phyloP scores from a whole-genome alignment of 768 basidiomycete species.

The Dacryopinax spathularia region DNA sequence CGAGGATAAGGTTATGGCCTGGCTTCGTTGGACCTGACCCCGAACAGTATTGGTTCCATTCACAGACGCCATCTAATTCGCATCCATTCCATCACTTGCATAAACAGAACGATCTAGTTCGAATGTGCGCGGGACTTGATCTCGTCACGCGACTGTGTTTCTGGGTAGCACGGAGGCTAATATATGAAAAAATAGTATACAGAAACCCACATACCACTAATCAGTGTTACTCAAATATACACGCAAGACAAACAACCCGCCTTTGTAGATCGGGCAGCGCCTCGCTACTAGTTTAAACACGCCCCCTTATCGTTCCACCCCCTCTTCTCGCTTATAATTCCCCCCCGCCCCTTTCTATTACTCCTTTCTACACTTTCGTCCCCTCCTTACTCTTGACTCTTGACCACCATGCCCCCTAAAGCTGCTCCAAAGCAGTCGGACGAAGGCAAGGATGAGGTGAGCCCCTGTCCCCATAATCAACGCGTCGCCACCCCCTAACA shows the following conservation, averaged over 20 bases:
- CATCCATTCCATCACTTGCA: neutral
- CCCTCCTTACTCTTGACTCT: neutral
- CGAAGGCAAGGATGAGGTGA: neutral
- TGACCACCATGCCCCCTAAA: neutral
- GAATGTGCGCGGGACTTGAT: neutral
- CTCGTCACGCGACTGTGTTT: constrained; percentile 2
- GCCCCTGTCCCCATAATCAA: neutral
- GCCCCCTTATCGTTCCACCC: constrained; percentile 1
- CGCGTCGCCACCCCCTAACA: neutral
- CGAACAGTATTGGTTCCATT: neutral
- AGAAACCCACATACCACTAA: constrained; percentile 4
- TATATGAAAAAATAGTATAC: constrained; percentile 4
- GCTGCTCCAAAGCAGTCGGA: neutral
- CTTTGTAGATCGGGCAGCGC: neutral
- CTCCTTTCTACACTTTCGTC: neutral
- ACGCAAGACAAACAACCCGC: neutral
- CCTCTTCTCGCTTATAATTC: neutral
- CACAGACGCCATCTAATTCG: neutral
- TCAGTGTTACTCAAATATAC: constrained; percentile 4
- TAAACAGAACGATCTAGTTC: neutral
- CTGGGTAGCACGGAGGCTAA: neutral
- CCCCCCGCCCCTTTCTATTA: neutral
- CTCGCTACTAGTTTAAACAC: neutral
- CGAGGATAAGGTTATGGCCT: neutral
- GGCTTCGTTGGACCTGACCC: neutral